phyloP scores from a whole-genome alignment of 1,284 basidiomycete species.

The Blastosporella zonata region DNA sequence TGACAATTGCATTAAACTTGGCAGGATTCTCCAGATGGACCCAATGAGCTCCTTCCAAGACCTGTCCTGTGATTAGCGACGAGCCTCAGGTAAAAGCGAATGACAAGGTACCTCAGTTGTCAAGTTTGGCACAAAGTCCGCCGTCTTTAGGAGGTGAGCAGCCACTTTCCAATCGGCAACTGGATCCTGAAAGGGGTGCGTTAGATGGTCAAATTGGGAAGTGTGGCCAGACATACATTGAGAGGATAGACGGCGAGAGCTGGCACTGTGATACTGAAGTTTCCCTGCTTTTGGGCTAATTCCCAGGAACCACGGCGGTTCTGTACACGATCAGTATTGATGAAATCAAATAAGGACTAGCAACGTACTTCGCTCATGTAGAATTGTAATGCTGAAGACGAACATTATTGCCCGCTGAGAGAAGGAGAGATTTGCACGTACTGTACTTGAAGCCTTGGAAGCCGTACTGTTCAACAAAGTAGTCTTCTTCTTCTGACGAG shows the following conservation, averaged over 20 bases:
- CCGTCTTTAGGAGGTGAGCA: constrained; percentile 40
- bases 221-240: constrained; percentile 32
- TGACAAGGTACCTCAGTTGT: constrained; percentile 42
- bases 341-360: not conserved
- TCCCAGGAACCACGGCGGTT: constrained; percentile 52
- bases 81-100: not conserved
- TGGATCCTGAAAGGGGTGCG: constrained; percentile 43
- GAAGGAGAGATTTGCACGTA: constrained; percentile 25
- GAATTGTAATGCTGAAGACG: constrained; percentile 47
- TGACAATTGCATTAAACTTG: constrained; percentile 41
- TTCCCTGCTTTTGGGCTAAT: constrained; percentile 50
- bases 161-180: constrained; percentile 59
- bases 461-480: constrained; percentile 58
- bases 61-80: constrained; percentile 25
- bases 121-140: constrained; percentile 46
- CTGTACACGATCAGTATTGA: constrained; percentile 27
- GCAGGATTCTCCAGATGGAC: constrained; percentile 54
- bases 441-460: constrained; percentile 59
- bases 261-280: constrained; percentile 55
- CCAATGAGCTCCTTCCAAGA: constrained; percentile 55
- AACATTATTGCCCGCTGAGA: not conserved
- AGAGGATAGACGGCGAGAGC: constrained; percentile 55
- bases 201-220: not conserved
- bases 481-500: constrained; percentile 52
- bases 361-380: constrained; percentile 47